phyloP scores from a whole-genome alignment of 2,329 filamentous ascomycete genomes.

The Colletotrichum echinochloae region DNA sequence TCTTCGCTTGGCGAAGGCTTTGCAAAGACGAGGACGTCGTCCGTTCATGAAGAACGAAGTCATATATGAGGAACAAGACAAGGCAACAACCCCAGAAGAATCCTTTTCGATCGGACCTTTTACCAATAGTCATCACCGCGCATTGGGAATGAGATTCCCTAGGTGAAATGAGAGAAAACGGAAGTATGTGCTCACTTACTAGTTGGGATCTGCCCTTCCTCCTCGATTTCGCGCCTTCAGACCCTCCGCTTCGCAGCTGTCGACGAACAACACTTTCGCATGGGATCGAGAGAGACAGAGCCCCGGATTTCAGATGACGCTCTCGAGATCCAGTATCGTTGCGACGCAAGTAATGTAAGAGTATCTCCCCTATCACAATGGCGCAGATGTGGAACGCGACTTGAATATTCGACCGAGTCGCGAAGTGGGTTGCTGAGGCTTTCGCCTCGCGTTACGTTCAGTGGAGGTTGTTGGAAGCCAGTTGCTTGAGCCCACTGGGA shows the following conservation, averaged over 20 bases:
- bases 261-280: constrained; percentile 23
- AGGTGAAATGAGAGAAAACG: not conserved
- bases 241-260: constrained; percentile 28
- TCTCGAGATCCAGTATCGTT: not conserved
- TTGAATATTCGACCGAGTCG: constrained; percentile 8
- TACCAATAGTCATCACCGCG: constrained; percentile 70
- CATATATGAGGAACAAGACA: constrained; percentile 38
- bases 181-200: constrained; percentile 11
- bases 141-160: not conserved
- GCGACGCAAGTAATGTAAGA: not conserved
- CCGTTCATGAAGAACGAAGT: constrained; percentile 41
- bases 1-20: constrained; percentile 8
- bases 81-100: constrained; percentile 59
- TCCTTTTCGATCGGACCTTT: constrained; percentile 71
- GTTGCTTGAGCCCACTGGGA: constrained; percentile 8
- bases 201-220: constrained; percentile 1
- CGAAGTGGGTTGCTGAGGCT: constrained; percentile 29
- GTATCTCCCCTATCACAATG: not conserved
- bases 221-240: constrained; percentile 31
- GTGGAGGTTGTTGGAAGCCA: constrained; percentile 28
- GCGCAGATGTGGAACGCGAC: constrained; percentile 7
- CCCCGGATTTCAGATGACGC: not conserved
- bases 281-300: constrained; percentile 9
- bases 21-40: constrained; percentile 30
- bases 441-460: constrained; percentile 35